These are phyloP conservation scores for Hyphopichia homilentoma DNA, from an alignment of 805 yeast genomes.

Conservation along the genomic window DNA sequence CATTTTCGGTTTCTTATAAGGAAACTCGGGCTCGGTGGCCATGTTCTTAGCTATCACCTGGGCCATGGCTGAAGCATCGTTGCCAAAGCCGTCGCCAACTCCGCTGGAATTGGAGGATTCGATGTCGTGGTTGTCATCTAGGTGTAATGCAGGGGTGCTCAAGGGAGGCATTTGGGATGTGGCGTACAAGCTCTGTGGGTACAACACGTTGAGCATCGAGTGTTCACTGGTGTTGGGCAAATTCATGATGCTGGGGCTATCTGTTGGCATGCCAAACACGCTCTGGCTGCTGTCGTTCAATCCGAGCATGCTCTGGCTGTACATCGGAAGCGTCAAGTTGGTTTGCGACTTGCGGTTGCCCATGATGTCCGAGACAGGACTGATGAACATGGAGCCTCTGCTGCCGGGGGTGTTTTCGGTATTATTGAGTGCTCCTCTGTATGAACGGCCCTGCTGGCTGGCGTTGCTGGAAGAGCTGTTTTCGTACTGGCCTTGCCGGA, in stretches of 20 bases:
- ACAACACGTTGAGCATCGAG: background rate
- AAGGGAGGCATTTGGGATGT: background rate
- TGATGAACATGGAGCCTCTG: conserved; percentile 47
- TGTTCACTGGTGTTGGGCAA: background rate
- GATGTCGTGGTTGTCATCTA: background rate
- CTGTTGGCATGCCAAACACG: background rate
- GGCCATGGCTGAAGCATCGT: too few relatives aligned
- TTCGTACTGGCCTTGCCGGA: too few relatives aligned
- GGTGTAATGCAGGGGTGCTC: background rate
- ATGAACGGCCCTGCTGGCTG: conserved; percentile 23
- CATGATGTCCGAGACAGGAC: conserved; percentile 46
- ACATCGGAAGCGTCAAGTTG: conserved; percentile 12
- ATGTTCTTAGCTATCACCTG: background rate
- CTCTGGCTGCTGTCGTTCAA: background rate
- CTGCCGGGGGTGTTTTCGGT: conserved; percentile 4
- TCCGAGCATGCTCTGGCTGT: too few relatives aligned
- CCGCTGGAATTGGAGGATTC: background rate
- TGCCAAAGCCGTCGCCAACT: conserved; percentile 1
- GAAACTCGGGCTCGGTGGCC: background rate
- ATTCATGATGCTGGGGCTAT: background rate
- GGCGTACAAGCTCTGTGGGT: background rate
- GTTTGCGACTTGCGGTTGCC: conserved; percentile 7
- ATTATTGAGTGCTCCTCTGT: conserved; percentile 19
- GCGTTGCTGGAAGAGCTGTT: conserved; percentile 6
- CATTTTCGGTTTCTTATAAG: conserved; percentile 5